These are phyloP conservation scores for Chlorella sp. DNA, from an alignment of 139 green algal genomes.

Conservation along the genomic window DNA sequence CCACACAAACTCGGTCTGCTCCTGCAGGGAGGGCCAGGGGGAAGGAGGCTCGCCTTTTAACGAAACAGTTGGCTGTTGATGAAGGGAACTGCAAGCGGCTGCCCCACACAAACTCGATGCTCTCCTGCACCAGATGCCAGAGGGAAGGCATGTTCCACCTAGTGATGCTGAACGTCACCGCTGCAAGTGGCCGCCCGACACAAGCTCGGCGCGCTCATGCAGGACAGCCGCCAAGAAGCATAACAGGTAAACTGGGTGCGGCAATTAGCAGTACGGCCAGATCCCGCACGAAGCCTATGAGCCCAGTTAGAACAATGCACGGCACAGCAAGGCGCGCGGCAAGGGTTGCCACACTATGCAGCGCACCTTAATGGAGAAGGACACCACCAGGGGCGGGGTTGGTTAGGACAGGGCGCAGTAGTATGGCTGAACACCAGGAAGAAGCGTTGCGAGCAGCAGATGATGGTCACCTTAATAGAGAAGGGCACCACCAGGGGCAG, in stretches of 20 bases:
- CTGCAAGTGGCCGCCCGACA: not conserved
- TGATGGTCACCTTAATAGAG: constrained; percentile 50
- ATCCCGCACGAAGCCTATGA: too few species aligned
- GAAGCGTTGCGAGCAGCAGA: too few species aligned
- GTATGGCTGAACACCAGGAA: too few species aligned
- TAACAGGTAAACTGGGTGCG: too few species aligned
- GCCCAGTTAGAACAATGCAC: too few species aligned
- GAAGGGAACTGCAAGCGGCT: not conserved
- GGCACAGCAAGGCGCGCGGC: not conserved
- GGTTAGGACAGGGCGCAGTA: constrained; percentile 74
- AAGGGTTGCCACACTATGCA: not conserved
- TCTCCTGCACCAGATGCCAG: constrained; percentile 15
- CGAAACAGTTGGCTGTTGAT: not conserved
- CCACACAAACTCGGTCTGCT: too few species aligned
- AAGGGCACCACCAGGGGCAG: constrained; percentile 86
- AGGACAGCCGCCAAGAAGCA: too few species aligned
- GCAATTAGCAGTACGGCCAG: too few species aligned
- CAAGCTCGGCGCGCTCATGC: too few species aligned
- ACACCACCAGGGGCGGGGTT: constrained; percentile 86
- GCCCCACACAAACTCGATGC: constrained; percentile 69
- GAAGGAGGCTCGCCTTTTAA: too few species aligned
- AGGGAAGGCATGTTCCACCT: too few species aligned
- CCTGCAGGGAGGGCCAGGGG: too few species aligned
- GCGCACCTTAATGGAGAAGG: constrained; percentile 61
- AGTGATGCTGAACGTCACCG: not conserved